Base-by-base conservation (phyloP, 176 grass and related monocot species). In the Zea mays region DNA sequence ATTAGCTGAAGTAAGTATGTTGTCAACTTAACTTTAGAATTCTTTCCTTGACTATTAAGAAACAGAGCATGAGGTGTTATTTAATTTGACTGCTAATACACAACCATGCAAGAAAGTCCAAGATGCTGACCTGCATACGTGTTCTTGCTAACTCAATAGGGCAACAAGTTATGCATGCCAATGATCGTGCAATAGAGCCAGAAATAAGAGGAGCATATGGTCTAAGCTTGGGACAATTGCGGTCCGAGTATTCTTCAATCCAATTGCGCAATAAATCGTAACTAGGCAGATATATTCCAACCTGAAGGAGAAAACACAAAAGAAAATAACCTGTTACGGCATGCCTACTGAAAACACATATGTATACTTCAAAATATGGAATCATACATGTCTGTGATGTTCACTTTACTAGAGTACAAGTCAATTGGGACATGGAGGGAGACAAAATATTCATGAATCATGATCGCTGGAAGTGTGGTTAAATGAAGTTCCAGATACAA, bases 71-170 rank as follows among this genome's bases (percentile, higher is more conserved):
- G 19, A 63, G 20, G 55, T 62, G n/a, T 0, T 61, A 50, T 50
- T 39, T 37, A 6, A 59, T 0, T 27, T 27, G 21, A 67, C 51
- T 38, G 43, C 5, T 20, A 71, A 8, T 6, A 9, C 0, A 71
- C 6, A 27, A 39, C 6, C 21, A 49, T 36, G 45, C 43, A 36
- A 35, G 77, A 12, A 42, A 38, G 27, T 64, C 71, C 14, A 17
- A 71, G 62, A 78, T 62, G 14, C 66, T 66, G 38, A 97, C 94
- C 94, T 90, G 94, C 94, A 97, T 97, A 15, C 94, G 91, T 66
- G 91, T 97, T 67, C 91, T 89, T 76, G 89, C 89, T 71, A 97
- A 65, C 83, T 97, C 94, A 94, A 94, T 80, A 27, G 94, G 94
- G 27, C 89, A 94, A 83, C 91, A 97, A 67, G 89, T 67, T 75